Conservation (phyloP, 2,329 filamentous ascomycete species). For the Calcarisporium arbuscula region DNA sequence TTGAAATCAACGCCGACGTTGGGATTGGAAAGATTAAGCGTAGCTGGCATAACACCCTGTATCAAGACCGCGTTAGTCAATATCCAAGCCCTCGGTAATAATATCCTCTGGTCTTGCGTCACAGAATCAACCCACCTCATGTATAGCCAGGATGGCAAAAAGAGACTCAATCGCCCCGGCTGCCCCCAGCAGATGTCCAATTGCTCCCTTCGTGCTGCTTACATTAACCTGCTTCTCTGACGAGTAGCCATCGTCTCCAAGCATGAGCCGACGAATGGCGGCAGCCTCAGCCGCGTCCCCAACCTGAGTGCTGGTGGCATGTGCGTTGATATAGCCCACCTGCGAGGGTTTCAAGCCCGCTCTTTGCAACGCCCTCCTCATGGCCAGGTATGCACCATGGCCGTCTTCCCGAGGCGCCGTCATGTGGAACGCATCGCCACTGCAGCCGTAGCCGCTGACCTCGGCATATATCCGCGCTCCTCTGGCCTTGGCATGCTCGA, state of each 20-base stretch:
- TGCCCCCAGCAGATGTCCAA: conserved; percentile 87
- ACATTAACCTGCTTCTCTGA: conserved; percentile 64
- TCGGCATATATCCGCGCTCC: conserved; percentile 84
- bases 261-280: conserved; percentile 72
- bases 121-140: conserved; percentile 55
- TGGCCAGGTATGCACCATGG: conserved; percentile 72
- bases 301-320: conserved; percentile 81
- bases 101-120: background rate
- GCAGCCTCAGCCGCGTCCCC: conserved; percentile 84
- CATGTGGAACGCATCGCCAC: conserved; percentile 87
- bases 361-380: conserved; percentile 74
- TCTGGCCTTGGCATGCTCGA: conserved; percentile 76
- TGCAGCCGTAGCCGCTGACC: conserved; percentile 81
- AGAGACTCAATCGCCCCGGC: conserved; percentile 87
- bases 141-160: conserved; percentile 73
- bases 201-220: conserved; percentile 89
- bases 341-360: conserved; percentile 61
- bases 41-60: conserved; percentile 76
- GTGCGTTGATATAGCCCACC: conserved; percentile 91
- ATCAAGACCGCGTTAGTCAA: conserved; percentile 12
- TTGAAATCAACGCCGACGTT: conserved; percentile 72
- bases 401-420: conserved; percentile 84
- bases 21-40: conserved; percentile 68
- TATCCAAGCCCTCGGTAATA: no score
- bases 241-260: conserved; percentile 61